A percentile compares a stretch with the other conserved stretches of the same genome.
phyloP scores from a whole-genome alignment of 2,329 filamentous ascomycete species.

The Fusarium xyrophilum region DNA sequence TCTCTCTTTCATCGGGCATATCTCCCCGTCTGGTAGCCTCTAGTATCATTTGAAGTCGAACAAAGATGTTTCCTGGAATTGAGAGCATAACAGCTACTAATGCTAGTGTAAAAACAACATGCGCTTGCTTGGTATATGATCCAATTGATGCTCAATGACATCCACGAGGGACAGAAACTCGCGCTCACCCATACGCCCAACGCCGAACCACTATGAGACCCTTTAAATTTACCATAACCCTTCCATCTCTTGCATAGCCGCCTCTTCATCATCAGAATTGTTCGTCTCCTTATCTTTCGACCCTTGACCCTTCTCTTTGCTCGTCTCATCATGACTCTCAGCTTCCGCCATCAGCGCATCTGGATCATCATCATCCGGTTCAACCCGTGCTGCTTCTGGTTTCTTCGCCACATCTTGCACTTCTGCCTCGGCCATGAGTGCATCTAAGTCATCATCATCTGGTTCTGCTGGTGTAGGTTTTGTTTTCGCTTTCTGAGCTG shows the following conservation, averaged over 20 bases:
- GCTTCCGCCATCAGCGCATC: constrained; percentile 62
- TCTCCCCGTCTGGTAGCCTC: neutral
- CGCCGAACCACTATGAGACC: neutral
- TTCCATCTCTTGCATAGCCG: constrained; percentile 71
- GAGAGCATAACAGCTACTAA: neutral
- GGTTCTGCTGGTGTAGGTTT: constrained; percentile 12
- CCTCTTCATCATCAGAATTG: constrained; percentile 68
- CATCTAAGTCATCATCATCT: constrained; percentile 60
- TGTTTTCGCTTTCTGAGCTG: constrained; percentile 21
- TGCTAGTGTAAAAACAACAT: neutral
- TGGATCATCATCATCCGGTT: constrained; percentile 54
- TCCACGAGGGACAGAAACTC: neutral
- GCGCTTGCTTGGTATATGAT: neutral
- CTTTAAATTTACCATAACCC: constrained; percentile 53
- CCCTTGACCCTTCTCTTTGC: neutral
- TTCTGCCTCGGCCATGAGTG: constrained; percentile 60
- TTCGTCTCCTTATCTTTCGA: constrained; percentile 32
- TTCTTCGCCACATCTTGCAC: constrained; percentile 22
- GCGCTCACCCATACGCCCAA: neutral
- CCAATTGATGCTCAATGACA: neutral
- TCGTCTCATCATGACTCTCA: constrained; percentile 40
- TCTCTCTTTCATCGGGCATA: neutral
- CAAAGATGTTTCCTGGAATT: neutral
- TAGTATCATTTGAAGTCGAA: neutral
- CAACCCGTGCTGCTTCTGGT: constrained; percentile 10